These are phyloP conservation scores for Colletotrichum nymphaeae DNA, from an alignment of 2,329 filamentous ascomycete species.

Conservation along the genomic window DNA sequence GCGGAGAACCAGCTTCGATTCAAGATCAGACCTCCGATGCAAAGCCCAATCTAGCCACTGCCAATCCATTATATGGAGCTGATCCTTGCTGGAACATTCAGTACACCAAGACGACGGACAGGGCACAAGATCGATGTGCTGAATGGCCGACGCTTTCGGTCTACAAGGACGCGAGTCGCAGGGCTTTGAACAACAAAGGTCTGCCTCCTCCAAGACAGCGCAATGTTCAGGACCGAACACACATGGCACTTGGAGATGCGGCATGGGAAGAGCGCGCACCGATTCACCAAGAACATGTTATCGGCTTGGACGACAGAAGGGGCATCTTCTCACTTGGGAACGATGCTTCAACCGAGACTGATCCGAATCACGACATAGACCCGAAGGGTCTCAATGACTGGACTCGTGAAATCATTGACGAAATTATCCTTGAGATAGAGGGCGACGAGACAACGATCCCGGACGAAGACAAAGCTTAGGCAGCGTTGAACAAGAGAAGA, in stretches of 20 bases:
- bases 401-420: conserved; percentile 4
- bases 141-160: conserved; percentile 50
- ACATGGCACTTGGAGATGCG: background rate
- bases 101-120: conserved; percentile 21
- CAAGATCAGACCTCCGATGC: background rate
- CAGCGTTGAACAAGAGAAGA: background rate
- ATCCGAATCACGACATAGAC: background rate
- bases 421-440: background rate
- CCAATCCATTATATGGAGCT: conserved; percentile 48
- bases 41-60: conserved; percentile 35
- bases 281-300: background rate
- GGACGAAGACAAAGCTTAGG: background rate
- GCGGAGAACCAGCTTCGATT: conserved; percentile 1
- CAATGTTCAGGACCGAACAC: background rate
- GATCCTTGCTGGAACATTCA: conserved; percentile 47
- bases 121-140: conserved; percentile 32
- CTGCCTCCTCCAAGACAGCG: conserved; percentile 47
- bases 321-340: background rate
- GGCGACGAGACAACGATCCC: background rate
- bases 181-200: conserved; percentile 38
- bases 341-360: background rate
- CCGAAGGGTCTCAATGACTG: background rate
- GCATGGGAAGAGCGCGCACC: background rate
- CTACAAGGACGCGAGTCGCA: conserved; percentile 50
- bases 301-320: background rate